Percentiles rank a stretch among this genome's conserved stretches.
phyloP scores from a whole-genome alignment of 2,329 filamentous ascomycete species.

The Graphium sp. region DNA sequence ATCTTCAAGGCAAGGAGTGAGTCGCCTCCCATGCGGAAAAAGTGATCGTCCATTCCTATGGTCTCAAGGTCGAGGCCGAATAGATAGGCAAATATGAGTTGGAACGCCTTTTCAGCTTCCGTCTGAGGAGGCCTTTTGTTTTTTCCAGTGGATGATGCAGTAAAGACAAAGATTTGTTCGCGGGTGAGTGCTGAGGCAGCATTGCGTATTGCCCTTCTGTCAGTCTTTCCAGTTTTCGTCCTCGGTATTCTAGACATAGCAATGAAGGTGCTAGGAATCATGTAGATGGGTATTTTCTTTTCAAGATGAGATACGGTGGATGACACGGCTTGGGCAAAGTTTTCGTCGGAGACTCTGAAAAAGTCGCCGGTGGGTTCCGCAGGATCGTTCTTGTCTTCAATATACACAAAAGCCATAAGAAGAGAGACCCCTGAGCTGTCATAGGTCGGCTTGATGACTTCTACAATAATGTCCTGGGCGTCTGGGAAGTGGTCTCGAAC shows the following conservation, averaged over 20 bases:
- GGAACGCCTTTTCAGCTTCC: too few species aligned
- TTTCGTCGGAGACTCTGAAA: too few species aligned
- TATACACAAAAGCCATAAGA: constrained; percentile 1
- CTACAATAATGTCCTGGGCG: constrained; percentile 5
- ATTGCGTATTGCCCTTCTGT: constrained; percentile 28
- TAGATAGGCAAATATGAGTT: too few species aligned
- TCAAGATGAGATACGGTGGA: too few species aligned
- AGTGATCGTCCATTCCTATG: constrained; percentile 21
- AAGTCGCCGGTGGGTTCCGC: constrained; percentile 2
- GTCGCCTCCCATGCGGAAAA: constrained; percentile 31
- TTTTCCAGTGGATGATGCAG: too few species aligned
- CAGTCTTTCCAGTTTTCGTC: constrained; percentile 29
- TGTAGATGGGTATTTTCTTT: constrained; percentile 22
- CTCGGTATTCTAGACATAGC: constrained; percentile 26
- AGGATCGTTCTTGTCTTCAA: not conserved
- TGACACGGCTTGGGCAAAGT: too few species aligned
- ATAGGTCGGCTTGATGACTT: constrained; percentile 7
- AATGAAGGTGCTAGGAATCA: constrained; percentile 29
- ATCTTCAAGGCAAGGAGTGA: constrained; percentile 34
- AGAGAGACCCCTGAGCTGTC: constrained; percentile 5
- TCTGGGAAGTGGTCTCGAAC: constrained; percentile 5
- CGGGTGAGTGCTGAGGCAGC: constrained; percentile 22
- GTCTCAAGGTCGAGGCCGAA: constrained; percentile 10
- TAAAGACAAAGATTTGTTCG: constrained; percentile 7
- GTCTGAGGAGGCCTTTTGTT: too few species aligned